Percentiles rank a stretch among this genome's conserved stretches.
These are phyloP conservation scores for Phytophthora rubi DNA, from an alignment of 352 stramenopile species.

Conservation along the genomic window DNA sequence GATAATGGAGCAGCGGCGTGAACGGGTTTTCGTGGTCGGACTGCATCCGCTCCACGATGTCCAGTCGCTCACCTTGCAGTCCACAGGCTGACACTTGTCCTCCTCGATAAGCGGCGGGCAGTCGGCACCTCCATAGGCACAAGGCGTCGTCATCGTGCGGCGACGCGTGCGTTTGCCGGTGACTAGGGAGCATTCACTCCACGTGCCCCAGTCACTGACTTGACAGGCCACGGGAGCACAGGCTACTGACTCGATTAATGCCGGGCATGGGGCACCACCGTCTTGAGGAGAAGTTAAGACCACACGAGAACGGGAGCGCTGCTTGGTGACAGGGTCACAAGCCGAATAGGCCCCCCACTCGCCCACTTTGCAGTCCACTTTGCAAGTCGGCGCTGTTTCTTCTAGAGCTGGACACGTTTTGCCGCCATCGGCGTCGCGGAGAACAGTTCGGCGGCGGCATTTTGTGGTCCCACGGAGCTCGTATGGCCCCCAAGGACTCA, in stretches of 20 bases:
- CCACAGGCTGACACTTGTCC: constrained; percentile 45
- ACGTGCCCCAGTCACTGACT: constrained; percentile 60
- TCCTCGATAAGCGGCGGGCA: constrained; percentile 49
- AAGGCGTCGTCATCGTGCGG: constrained; percentile 34
- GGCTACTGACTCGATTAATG: constrained; percentile 36
- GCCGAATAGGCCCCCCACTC: constrained; percentile 51
- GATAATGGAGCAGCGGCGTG: constrained; percentile 44
- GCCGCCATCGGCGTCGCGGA: constrained; percentile 52
- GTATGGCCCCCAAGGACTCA: constrained; percentile 57
- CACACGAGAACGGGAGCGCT: constrained; percentile 51
- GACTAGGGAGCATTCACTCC: constrained; percentile 39
- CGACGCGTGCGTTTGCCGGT: constrained; percentile 43
- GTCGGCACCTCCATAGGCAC: constrained; percentile 42
- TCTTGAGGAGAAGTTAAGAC: constrained; percentile 53
- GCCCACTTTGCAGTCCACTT: constrained; percentile 53
- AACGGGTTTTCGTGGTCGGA: constrained; percentile 43
- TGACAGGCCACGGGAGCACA: constrained; percentile 57
- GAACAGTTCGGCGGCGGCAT: constrained; percentile 43
- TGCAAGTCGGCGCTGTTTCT: constrained; percentile 39
- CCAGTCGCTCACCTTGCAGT: constrained; percentile 58
- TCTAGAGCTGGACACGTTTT: constrained; percentile 46
- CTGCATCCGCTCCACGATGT: constrained; percentile 48
- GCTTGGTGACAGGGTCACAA: constrained; percentile 46
- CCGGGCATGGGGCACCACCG: constrained; percentile 50
- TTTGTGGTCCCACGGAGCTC: constrained; percentile 51